A percentile compares a stretch with the other conserved stretches of the same genome.
These are phyloP conservation scores for Sanghuangporus baumii DNA, from an alignment of 1,284 basidiomycete genomes.

Conservation along the genomic window DNA sequence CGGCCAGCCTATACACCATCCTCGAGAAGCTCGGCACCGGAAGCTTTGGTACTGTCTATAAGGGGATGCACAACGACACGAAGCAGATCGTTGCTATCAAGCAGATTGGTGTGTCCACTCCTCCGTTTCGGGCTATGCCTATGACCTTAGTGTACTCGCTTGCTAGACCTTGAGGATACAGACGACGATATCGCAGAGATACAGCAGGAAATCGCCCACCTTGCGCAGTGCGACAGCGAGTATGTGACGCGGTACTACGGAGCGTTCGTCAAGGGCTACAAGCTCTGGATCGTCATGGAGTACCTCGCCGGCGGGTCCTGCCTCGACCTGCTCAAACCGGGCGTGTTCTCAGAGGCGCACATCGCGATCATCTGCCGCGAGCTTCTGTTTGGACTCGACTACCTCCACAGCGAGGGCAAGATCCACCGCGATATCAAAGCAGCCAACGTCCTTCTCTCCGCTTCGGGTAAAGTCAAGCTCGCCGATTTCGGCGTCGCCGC, in stretches of 20 bases:
- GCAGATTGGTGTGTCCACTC: conserved; percentile 73
- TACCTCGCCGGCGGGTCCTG: conserved; percentile 98
- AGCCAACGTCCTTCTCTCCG: conserved; percentile 90
- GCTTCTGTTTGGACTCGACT: conserved; percentile 89
- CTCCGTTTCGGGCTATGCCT: background rate
- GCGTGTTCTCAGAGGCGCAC: conserved; percentile 85
- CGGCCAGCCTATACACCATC: conserved; percentile 85
- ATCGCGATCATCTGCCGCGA: conserved; percentile 95
- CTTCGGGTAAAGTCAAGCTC: conserved; percentile 90
- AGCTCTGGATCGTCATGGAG: conserved; percentile 99
- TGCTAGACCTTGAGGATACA: conserved; percentile 73
- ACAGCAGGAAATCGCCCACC: conserved; percentile 94
- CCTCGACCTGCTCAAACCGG: conserved; percentile 90
- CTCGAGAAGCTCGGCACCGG: conserved; percentile 97
- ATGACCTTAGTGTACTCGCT: background rate
- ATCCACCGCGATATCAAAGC: conserved; percentile 99
- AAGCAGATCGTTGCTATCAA: conserved; percentile 96
- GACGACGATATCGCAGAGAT: conserved; percentile 97
- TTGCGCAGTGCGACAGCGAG: conserved; percentile 94
- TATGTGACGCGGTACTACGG: conserved; percentile 94
- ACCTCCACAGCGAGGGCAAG: conserved; percentile 89
- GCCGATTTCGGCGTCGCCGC: conserved; percentile 97
- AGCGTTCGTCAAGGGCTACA: conserved; percentile 94
- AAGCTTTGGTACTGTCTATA: conserved; percentile 95
- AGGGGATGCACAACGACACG: conserved; percentile 91